Evolutionary conservation across 768 basidiomycete species (phyloP).

Genomic region (Hydnomerulius pinastri): DNA sequence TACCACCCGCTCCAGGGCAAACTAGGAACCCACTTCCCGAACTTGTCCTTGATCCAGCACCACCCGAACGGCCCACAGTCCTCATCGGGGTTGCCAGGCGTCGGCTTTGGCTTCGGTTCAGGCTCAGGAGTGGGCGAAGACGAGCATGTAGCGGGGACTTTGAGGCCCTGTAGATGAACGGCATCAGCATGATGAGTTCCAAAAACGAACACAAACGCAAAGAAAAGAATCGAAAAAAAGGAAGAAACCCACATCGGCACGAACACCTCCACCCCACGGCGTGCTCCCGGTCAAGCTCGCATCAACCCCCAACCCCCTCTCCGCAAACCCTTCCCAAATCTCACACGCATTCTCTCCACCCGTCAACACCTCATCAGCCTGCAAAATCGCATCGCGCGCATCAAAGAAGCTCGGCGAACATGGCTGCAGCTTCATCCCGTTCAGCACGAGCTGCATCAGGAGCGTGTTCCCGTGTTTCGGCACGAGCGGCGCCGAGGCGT

Average conservation of each 20-base stretch:
- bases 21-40: slow-evolving; percentile 22
- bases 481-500: slow-evolving; percentile 53
- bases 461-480: slow-evolving; percentile 94
- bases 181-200: slow-evolving; percentile 3
- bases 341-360: slow-evolving; percentile 91
- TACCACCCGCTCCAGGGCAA: slow-evolving; percentile 28
- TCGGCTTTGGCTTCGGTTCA: slow-evolving; percentile 29
- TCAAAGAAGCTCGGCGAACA: slow-evolving; percentile 92
- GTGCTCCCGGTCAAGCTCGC: slow-evolving; percentile 74
- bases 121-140: slow-evolving; percentile 15
- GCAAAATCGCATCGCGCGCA: slow-evolving; percentile 86
- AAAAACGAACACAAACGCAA: background rate
- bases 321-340: slow-evolving; percentile 84
- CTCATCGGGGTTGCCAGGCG: slow-evolving; percentile 36
- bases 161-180: slow-evolving; percentile 35
- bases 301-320: slow-evolving; percentile 78
- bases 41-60: slow-evolving; percentile 24
- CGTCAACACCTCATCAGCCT: slow-evolving; percentile 87
- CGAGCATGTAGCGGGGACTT: slow-evolving; percentile 43
- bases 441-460: slow-evolving; percentile 78
- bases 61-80: slow-evolving; percentile 25
- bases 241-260: slow-evolving; percentile 55
- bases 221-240: background rate
- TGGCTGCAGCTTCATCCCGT: slow-evolving; percentile 93
- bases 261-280: slow-evolving; percentile 92